Evolutionary conservation across 495 filamentous ascomycete species (phyloP).

Genomic region (Diplogelasinospora grovesii): DNA sequence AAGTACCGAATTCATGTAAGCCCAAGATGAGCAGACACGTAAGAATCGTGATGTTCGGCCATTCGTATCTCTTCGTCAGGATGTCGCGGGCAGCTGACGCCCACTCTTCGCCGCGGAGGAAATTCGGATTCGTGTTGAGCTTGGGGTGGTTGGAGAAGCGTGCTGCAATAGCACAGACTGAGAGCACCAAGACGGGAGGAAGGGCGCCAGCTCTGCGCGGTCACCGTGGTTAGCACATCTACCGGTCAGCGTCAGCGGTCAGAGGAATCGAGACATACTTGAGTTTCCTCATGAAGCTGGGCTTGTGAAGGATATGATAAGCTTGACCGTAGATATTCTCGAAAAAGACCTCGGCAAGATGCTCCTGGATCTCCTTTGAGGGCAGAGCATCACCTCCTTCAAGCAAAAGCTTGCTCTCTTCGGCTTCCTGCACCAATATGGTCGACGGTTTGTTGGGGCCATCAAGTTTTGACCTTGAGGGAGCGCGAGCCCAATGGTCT

Average conservation of each 20-base stretch:
- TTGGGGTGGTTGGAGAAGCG: conserved; percentile 94
- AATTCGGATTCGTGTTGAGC: conserved; percentile 73
- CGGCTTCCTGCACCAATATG: conserved; percentile 56
- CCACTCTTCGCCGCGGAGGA: conserved; percentile 87
- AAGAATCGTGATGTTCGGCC: conserved; percentile 91
- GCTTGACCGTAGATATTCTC: conserved; percentile 94
- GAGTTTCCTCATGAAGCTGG: conserved; percentile 86
- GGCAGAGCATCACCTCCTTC: conserved; percentile 83
- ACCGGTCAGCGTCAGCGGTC: conserved; percentile 1
- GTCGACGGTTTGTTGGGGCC: conserved; percentile 46
- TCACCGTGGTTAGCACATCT: conserved; percentile 17
- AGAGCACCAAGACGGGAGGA: conserved; percentile 82
- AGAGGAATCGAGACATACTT: conserved; percentile 39
- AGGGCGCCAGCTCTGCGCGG: conserved; percentile 42
- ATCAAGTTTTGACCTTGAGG: conserved; percentile 39
- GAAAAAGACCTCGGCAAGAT: conserved; percentile 91
- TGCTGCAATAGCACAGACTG: conserved; percentile 87
- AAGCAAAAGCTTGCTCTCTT: conserved; percentile 64
- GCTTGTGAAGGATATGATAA: conserved; percentile 93
- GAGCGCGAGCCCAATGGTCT: conserved; percentile 71
- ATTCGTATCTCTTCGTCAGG: conserved; percentile 77
- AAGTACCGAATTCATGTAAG: conserved; percentile 93
- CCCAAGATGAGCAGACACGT: conserved; percentile 83
- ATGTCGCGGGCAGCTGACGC: conserved; percentile 79
- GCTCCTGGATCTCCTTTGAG: conserved; percentile 83